Percentiles rank a stretch among this genome's conserved stretches.
phyloP scores from a whole-genome alignment of 1,139 yeast genomes.

The Geotrichum klebahnii region DNA sequence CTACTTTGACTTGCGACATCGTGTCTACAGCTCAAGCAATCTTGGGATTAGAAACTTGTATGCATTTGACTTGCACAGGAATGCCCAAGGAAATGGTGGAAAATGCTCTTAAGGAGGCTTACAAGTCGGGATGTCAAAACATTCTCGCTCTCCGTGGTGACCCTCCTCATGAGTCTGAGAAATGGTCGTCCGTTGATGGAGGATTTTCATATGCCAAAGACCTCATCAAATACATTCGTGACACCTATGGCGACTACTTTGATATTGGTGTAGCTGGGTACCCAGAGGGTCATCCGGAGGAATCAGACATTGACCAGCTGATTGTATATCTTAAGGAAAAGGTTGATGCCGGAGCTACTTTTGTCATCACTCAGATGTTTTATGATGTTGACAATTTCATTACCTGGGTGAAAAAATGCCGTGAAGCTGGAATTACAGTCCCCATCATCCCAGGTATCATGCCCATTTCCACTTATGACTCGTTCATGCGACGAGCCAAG shows the following conservation, averaged over 20 bases:
- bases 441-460: slow-evolving; percentile 97
- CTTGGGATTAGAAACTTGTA: slow-evolving; percentile 93
- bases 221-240: slow-evolving; percentile 69
- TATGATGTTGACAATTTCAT: slow-evolving; percentile 86
- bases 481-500: slow-evolving; percentile 85
- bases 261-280: slow-evolving; percentile 91
- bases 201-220: slow-evolving; percentile 78
- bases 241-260: slow-evolving; percentile 67
- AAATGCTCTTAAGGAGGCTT: slow-evolving; percentile 79
- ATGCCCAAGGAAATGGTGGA: slow-evolving; percentile 82
- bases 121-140: slow-evolving; percentile 88
- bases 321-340: slow-evolving; percentile 74
- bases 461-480: slow-evolving; percentile 94
- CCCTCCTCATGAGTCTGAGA: slow-evolving; percentile 57
- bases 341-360: slow-evolving; percentile 88
- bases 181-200: slow-evolving; percentile 52
- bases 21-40: slow-evolving; percentile 88
- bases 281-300: slow-evolving; percentile 98
- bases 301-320: slow-evolving; percentile 52
- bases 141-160: slow-evolving; percentile 94
- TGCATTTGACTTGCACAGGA: slow-evolving; percentile 96
- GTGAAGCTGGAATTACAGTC: slow-evolving; percentile 67
- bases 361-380: slow-evolving; percentile 87
- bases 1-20: slow-evolving; percentile 80
- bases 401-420: slow-evolving; percentile 69